Conservation (phyloP, 768 basidiomycete species). For the Lentinula aciculospora region DNA sequence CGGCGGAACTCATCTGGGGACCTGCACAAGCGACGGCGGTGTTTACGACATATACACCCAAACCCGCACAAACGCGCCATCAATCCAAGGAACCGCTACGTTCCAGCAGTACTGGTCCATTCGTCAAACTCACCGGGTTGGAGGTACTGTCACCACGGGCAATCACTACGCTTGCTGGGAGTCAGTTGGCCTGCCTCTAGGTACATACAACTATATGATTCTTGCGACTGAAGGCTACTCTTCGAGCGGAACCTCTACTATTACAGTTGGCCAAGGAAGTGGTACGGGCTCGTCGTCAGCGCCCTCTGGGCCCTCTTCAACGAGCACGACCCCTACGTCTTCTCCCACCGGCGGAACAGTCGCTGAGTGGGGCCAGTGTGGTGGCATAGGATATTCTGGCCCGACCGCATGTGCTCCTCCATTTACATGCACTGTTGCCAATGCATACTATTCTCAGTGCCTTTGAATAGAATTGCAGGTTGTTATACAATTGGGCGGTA, state of each 20-base stretch:
- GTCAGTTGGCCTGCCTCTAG: constrained; percentile 30
- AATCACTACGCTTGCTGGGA: constrained; percentile 42
- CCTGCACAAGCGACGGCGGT: constrained; percentile 12
- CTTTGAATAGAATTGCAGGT: constrained; percentile 2
- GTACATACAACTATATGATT: constrained; percentile 39
- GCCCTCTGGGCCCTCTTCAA: neutral
- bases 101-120: constrained; percentile 45
- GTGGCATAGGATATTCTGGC: constrained; percentile 13
- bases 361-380: constrained; percentile 4
- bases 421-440: constrained; percentile 10
- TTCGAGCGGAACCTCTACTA: constrained; percentile 24
- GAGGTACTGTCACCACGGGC: constrained; percentile 27
- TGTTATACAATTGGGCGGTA: too few relatives aligned
- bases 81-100: constrained; percentile 37
- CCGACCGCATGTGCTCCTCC: constrained; percentile 12
- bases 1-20: constrained; percentile 26
- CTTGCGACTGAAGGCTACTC: constrained; percentile 41
- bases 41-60: constrained; percentile 35
- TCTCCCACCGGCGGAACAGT: neutral
- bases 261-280: neutral
- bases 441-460: constrained; percentile 10
- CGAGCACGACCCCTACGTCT: neutral
- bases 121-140: constrained; percentile 28
- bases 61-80: constrained; percentile 32
- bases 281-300: neutral